Evolutionary conservation across 2,329 filamentous ascomycete species (phyloP).

Genomic region (Clarireedia hainanense): DNA sequence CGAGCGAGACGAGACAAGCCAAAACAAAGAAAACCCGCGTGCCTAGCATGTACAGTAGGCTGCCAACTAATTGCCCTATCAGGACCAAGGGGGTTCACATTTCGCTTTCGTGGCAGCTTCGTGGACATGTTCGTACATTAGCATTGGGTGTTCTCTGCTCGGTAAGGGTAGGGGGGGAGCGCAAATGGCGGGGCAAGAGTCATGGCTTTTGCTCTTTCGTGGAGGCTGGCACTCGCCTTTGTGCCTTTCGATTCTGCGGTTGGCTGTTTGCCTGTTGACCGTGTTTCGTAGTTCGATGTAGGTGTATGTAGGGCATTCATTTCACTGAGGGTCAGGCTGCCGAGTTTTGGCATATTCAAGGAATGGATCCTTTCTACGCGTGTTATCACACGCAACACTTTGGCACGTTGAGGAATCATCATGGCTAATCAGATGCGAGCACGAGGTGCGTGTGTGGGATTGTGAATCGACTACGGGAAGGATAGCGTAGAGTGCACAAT

Average conservation of each 20-base stretch:
- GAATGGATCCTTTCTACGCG: background rate
- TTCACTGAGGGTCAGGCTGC: background rate
- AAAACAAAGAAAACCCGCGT: too few species aligned
- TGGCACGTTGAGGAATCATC: background rate
- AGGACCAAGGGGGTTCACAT: too few species aligned
- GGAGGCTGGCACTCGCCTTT: background rate
- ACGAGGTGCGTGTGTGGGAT: background rate
- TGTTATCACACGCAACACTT: background rate
- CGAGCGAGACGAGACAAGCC: too few species aligned
- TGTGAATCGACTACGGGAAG: background rate
- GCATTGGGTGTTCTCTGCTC: background rate
- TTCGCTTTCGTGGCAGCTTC: too few species aligned
- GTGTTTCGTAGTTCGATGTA: background rate
- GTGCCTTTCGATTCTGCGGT: background rate
- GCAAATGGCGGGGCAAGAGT: background rate
- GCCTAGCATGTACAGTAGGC: too few species aligned
- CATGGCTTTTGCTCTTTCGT: background rate
- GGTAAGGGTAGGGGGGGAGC: background rate
- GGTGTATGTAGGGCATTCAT: background rate
- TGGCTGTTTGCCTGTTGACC: background rate
- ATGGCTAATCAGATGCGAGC: background rate
- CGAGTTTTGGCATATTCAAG: background rate
- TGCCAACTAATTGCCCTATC: too few species aligned
- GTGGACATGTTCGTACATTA: background rate
- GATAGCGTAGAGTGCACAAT: too few species aligned